phyloP scores from a whole-genome alignment of 495 filamentous ascomycete genomes.

The Podospora appendiculata region DNA sequence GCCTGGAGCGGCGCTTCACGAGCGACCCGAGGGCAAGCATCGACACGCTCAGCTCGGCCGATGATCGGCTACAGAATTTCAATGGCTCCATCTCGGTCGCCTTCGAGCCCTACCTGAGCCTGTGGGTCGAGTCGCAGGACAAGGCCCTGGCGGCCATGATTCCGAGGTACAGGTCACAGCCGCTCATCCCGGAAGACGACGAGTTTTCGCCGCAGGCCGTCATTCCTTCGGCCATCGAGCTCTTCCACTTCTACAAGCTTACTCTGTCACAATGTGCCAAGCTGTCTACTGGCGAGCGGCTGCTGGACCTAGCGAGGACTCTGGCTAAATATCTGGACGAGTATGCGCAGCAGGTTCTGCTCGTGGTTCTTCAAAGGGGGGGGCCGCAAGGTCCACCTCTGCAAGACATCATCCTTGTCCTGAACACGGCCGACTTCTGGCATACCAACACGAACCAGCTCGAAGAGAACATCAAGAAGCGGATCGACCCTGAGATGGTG shows the following conservation, averaged over 20 bases:
- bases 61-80: constrained; percentile 72
- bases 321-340: constrained; percentile 92
- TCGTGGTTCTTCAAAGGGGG: constrained; percentile 63
- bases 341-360: constrained; percentile 88
- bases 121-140: constrained; percentile 97
- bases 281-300: constrained; percentile 77
- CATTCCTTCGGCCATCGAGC: constrained; percentile 86
- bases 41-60: constrained; percentile 77
- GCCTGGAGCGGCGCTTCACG: constrained; percentile 75
- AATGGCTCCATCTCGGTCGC: constrained; percentile 92
- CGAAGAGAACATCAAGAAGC: constrained; percentile 87
- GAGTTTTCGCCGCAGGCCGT: constrained; percentile 89
- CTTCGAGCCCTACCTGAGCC: constrained; percentile 91
- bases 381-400: constrained; percentile 52
- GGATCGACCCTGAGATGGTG: constrained; percentile 71
- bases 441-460: constrained; percentile 85
- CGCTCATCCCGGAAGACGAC: constrained; percentile 73
- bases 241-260: constrained; percentile 93
- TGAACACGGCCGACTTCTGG: constrained; percentile 98
- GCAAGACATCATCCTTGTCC: constrained; percentile 73
- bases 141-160: constrained; percentile 80
- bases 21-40: constrained; percentile 75
- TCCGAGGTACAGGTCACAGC: constrained; percentile 81
- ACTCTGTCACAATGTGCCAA: constrained; percentile 92
- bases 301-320: constrained; percentile 77